Percentiles rank a stretch among this genome's conserved stretches.
These are phyloP conservation scores for Piedraia hortae DNA, from an alignment of 2,329 filamentous ascomycete genomes.

Conservation along the genomic window DNA sequence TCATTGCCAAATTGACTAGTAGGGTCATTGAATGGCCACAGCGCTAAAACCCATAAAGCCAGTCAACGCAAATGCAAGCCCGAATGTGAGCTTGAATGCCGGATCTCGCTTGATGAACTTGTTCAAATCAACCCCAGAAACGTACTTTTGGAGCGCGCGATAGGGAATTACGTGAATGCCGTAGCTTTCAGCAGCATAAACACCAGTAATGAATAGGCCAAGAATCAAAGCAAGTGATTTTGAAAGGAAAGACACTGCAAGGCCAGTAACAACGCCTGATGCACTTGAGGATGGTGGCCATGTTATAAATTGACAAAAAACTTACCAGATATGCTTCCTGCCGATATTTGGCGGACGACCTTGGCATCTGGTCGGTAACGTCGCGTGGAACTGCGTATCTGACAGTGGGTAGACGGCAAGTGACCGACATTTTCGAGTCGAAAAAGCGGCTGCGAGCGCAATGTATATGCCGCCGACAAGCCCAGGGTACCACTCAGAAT, in stretches of 20 bases:
- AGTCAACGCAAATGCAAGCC: conserved; percentile 43
- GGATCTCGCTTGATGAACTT: conserved; percentile 28
- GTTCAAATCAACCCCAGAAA: conserved; percentile 22
- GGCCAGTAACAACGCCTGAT: conserved; percentile 31
- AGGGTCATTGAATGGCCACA: too few relatives aligned
- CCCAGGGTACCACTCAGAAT: too few relatives aligned
- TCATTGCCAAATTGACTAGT: too few relatives aligned
- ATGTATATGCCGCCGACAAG: too few relatives aligned
- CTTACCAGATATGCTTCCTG: conserved; percentile 20
- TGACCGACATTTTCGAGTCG: too few relatives aligned
- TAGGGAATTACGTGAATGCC: conserved; percentile 25
- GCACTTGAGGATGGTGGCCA: not conserved
- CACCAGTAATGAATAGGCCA: conserved; percentile 32
- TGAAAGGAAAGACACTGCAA: conserved; percentile 43
- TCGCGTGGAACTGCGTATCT: too few relatives aligned
- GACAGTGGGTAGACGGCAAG: too few relatives aligned
- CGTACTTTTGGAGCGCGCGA: conserved; percentile 21
- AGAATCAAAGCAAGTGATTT: conserved; percentile 39
- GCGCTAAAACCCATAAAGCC: conserved; percentile 23
- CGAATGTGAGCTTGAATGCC: conserved; percentile 41
- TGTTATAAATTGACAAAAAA: not conserved
- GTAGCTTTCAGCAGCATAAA: conserved; percentile 28
- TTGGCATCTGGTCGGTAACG: too few relatives aligned
- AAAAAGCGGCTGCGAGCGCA: too few relatives aligned
- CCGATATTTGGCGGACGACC: conserved; percentile 18